Conservation (phyloP, 176 grass and related monocot species). For the Areca catechu region DNA sequence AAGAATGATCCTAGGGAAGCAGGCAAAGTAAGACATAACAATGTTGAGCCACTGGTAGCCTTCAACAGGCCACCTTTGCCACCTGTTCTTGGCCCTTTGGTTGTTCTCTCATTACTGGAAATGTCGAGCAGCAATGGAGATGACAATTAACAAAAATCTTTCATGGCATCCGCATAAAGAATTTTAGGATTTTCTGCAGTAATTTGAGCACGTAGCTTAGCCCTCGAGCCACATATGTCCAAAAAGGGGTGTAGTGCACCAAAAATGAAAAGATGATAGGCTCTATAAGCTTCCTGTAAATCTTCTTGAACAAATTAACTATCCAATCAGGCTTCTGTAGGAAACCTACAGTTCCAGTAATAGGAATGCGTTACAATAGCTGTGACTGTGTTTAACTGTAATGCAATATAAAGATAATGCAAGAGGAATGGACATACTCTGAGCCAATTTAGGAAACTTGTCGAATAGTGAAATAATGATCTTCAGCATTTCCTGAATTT, state of each 20-base stretch:
- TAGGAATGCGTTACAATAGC: slow-evolving; percentile 7
- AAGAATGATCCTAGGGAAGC: slow-evolving; percentile 21
- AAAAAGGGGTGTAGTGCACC: slow-evolving; percentile 42
- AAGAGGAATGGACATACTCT: slow-evolving; percentile 30
- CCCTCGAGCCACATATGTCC: slow-evolving; percentile 29
- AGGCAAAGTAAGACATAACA: slow-evolving; percentile 23
- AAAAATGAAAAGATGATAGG: slow-evolving; percentile 47
- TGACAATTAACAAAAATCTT: background rate
- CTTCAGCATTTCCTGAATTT: slow-evolving; percentile 51
- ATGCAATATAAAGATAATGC: slow-evolving; percentile 6
- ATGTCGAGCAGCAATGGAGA: slow-evolving; percentile 39
- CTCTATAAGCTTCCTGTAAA: slow-evolving; percentile 39
- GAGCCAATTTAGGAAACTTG: slow-evolving; percentile 43
- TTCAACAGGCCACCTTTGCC: slow-evolving; percentile 50
- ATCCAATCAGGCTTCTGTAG: slow-evolving; percentile 46
- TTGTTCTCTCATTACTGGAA: slow-evolving; percentile 39
- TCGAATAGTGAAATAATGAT: slow-evolving; percentile 41
- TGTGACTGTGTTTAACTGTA: slow-evolving; percentile 10
- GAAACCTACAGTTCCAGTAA: slow-evolving; percentile 37
- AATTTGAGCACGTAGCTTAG: slow-evolving; percentile 24
- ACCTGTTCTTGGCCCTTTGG: slow-evolving; percentile 47
- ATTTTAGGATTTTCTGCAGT: slow-evolving; percentile 30
- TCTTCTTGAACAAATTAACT: slow-evolving; percentile 16
- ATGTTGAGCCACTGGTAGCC: slow-evolving; percentile 37
- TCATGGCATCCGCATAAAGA: slow-evolving; percentile 25